These are phyloP conservation scores for Sicyos edulis DNA, from an alignment of 306 rosid species.

Conservation along the genomic window DNA sequence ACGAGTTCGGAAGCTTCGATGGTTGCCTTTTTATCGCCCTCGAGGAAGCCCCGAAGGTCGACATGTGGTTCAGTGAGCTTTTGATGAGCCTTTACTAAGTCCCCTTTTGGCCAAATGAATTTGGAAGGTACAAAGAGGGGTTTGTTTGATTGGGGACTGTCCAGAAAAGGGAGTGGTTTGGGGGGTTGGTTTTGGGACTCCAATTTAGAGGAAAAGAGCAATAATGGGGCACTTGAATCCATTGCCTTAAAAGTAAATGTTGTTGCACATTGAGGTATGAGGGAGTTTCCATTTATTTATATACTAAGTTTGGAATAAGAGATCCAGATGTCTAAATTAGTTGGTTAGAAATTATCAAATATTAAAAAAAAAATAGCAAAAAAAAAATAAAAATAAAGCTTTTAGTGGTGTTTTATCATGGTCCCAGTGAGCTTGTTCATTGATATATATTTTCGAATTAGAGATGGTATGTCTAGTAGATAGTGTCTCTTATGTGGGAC, in stretches of 20 bases:
- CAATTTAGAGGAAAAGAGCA: constrained; percentile 7
- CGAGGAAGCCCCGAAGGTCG: constrained; percentile 51
- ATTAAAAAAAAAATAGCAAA: too few relatives aligned
- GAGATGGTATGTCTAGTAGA: too few relatives aligned
- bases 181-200: background rate
- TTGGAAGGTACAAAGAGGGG: constrained; percentile 28
- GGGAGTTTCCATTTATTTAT: constrained; percentile 1
- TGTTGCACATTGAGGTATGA: background rate
- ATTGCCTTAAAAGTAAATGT: background rate
- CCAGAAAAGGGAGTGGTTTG: background rate
- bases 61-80: constrained; percentile 46
- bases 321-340: background rate
- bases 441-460: too few relatives aligned
- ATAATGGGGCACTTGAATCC: constrained; percentile 5
- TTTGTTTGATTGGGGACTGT: constrained; percentile 14
- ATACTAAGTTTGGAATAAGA: background rate
- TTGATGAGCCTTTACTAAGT: constrained; percentile 31
- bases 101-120: constrained; percentile 55
- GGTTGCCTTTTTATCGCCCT: constrained; percentile 40
- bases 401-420: background rate
- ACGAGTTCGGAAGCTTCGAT: constrained; percentile 33
- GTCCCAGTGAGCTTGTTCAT: too few relatives aligned
- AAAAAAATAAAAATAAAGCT: too few relatives aligned
- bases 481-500: too few relatives aligned
- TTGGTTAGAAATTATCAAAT: background rate